phyloP scores from a whole-genome alignment of 352 stramenopile species.

The Globisporangium perplexum region DNA sequence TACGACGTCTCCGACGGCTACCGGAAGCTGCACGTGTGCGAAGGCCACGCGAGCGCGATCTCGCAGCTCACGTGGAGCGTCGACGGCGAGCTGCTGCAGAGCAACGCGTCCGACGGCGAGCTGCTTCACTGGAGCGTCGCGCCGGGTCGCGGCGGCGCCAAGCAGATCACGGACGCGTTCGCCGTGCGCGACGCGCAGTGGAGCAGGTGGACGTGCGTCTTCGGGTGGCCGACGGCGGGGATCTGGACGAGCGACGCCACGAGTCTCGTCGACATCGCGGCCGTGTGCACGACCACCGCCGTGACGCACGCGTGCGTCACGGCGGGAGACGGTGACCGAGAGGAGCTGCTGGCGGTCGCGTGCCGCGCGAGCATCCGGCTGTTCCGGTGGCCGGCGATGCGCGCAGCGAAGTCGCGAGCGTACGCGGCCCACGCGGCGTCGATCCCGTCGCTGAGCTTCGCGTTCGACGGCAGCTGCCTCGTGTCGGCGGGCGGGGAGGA shows the following conservation, averaged over 20 bases:
- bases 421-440: constrained; percentile 41
- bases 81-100: constrained; percentile 75
- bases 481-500: constrained; percentile 57
- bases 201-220: constrained; percentile 63
- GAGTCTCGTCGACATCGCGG: constrained; percentile 44
- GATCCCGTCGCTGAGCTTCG: constrained; percentile 46
- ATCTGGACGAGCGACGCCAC: constrained; percentile 54
- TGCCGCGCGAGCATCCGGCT: constrained; percentile 42
- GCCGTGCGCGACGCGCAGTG: constrained; percentile 49
- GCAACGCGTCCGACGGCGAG: constrained; percentile 67
- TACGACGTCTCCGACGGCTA: constrained; percentile 41
- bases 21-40: constrained; percentile 56
- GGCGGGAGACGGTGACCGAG: no score
- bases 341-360: constrained; percentile 45
- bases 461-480: constrained; percentile 38
- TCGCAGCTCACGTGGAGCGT: constrained; percentile 85
- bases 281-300: constrained; percentile 38
- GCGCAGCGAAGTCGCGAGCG: constrained; percentile 30
- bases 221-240: constrained; percentile 56
- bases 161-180: constrained; percentile 63
- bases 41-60: constrained; percentile 78
- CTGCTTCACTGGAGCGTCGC: constrained; percentile 51
- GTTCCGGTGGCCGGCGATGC: constrained; percentile 42
- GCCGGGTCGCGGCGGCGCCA: constrained; percentile 23
- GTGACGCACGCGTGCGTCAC: no score